Conservation (phyloP, 2,329 filamentous ascomycete species). For the Colletotrichum sp. region DNA sequence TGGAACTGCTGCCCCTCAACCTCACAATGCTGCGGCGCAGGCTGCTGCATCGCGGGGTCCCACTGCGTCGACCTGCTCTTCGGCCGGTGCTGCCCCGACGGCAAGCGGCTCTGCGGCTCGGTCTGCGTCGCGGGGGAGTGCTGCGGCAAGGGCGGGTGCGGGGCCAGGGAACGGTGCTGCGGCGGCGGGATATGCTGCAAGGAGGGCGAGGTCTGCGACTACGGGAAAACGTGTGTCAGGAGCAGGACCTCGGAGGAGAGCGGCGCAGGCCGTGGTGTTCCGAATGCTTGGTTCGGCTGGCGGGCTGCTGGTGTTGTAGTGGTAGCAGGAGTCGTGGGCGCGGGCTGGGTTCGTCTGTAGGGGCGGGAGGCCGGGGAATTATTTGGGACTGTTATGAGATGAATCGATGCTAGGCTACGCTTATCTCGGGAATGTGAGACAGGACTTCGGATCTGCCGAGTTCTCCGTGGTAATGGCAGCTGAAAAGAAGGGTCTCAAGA, state of each 20-base stretch:
- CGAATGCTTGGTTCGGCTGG: not conserved
- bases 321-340: not conserved
- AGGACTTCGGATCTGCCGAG: not conserved
- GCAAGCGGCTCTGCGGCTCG: not conserved
- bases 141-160: not conserved
- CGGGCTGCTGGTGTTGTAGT: not conserved
- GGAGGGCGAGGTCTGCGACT: not conserved
- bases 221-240: not conserved
- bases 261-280: not conserved
- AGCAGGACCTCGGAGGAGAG: not conserved
- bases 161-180: not conserved
- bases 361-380: not conserved
- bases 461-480: not conserved
- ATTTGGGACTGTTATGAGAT: not conserved
- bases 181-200: not conserved
- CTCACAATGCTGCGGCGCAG: not conserved
- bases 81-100: slow-evolving; percentile 2
- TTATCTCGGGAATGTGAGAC: not conserved
- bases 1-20: slow-evolving; percentile 12
- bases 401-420: not conserved
- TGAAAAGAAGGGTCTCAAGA: not conserved
- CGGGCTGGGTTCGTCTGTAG: not conserved
- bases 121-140: slow-evolving; percentile 3
- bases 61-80: slow-evolving; percentile 8
- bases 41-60: slow-evolving; percentile 2